Evolutionary conservation across 768 basidiomycete species (phyloP), one percentile per base, ranked within the genome.

Genomic region (Boletus edulis): DNA sequence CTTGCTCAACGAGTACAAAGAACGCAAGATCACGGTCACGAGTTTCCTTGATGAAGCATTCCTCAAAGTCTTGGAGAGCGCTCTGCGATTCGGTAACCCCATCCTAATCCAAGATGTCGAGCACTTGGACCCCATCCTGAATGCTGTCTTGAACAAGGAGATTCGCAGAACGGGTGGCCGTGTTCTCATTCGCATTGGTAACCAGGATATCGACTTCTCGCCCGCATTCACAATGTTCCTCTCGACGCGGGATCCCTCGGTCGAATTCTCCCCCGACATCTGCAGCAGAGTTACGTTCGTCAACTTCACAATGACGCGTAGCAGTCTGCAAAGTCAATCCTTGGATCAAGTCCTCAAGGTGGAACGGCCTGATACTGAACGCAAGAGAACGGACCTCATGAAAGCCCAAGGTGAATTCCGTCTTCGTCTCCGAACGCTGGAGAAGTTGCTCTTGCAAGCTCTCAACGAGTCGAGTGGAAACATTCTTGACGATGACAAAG

Each of bases 221-320:
- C 97, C 97, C 7, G 87, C 97, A n/a, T 99, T 99, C 79, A 97
- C 93, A 6, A 95, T 99, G 93, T 99, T 99, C 84, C 80, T 99
- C 42, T 92, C 96, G 2, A 99, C 97, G 12, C 79, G 97, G 20
- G 95, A 99, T 70, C 95, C 97, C 3, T 96, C 96, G 0, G 89
- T 97, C 58, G 94, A 98, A 64, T 98, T 99, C 74, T 91, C 96
- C 13, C 94, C 97, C 4, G 97, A 99, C 70, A 95, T 99, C 62
- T 98, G 96, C 78, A 96, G 94, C 77, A 85, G 97, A 56, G 92
- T 96, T 27, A 93, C 90, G 0, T 94, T 95, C 64, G 92, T 95
- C 74, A 95, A 94, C 75, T 95, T 94, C 73, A 96, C 95, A 27
- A 99, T 99, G 96, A 99, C 97, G 0, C 84, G 94, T 55, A 94